Percentiles rank a stretch among this genome's conserved stretches.
Evolutionary conservation across 441 rosid species (phyloP).

Genomic region (Macaranga tanarius): DNA sequence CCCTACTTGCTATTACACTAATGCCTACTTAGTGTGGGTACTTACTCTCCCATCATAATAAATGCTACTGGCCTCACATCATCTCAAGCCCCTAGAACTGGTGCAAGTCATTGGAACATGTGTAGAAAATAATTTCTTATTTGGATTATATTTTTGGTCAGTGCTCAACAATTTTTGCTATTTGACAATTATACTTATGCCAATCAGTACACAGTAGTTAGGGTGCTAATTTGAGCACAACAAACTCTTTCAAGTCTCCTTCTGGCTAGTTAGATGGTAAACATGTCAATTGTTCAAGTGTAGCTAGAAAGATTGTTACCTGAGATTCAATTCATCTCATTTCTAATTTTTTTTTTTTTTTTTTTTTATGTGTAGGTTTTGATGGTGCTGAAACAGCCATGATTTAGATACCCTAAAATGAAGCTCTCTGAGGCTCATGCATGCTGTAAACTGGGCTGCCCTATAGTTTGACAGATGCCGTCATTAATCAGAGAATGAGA

Average conservation of each 20-base stretch:
- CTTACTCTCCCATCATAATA: too few relatives aligned
- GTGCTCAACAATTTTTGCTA: neutral
- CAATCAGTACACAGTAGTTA: neutral
- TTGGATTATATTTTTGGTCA: neutral
- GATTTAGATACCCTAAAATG: constrained; percentile 25
- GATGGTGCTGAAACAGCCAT: constrained; percentile 10
- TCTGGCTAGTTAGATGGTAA: neutral
- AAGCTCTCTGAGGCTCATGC: constrained; percentile 26
- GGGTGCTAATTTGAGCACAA: neutral
- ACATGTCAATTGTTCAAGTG: neutral
- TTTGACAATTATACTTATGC: neutral
- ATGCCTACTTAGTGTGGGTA: too few relatives aligned
- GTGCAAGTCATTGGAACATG: neutral
- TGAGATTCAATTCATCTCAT: neutral
- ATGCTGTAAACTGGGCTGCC: constrained; percentile 1
- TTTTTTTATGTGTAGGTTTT: constrained; percentile 27
- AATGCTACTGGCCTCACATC: too few relatives aligned
- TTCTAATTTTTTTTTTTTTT: constrained; percentile 1
- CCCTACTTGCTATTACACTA: too few relatives aligned
- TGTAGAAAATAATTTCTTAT: neutral
- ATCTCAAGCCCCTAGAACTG: neutral
- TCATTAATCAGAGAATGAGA: neutral
- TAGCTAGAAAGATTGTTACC: neutral
- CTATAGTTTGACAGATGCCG: neutral
- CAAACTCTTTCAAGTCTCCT: neutral